Evolutionary conservation across 2,329 filamentous ascomycete genomes (phyloP), one percentile per base, ranked within the genome.

Genomic region (Colletotrichum acutatum): DNA sequence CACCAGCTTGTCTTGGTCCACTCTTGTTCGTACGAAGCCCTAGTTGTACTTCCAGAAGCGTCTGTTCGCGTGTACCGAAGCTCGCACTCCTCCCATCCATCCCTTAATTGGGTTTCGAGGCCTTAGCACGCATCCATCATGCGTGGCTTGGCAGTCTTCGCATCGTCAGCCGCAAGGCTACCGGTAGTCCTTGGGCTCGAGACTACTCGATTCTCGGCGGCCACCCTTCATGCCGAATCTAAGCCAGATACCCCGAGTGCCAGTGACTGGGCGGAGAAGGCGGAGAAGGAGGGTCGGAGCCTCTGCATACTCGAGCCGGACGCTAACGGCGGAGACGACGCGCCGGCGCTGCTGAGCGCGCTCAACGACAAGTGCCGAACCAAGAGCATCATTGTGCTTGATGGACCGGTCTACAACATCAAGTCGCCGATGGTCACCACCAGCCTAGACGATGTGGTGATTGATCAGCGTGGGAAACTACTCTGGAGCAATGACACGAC

Each of bases 401-500:
- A 80, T 1, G 80, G 81, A 7, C 77, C 77, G 2, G 74, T 76
- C 8, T 84, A 84, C 77, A 77, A 80, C 66, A 81, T 84, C 75
- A 76, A 76, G 56, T 76, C 76, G 49, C 77, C 80, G 66, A 83
- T 84, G 82, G 80, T 79, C 26, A 83, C 81, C 0, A 71, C 76
- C 52, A 59, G 74, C 16, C 77, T 84, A 32, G 58, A 78, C 9
- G 75, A 83, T 53, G 81, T 85, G 32, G 81, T 84, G 54, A 88
- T 88, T 19, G 84, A 89, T 65, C 86, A 81, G 57, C 77, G 77
- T 53, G 82, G 82, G 7, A 77, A 77, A 56, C 74, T 84, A 30
- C 78, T 82, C 24, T 87, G 86, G 83, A 83, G 81, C 63, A 80
- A 80, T 1, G 82, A 88, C 72, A 84, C 89, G 9, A 74, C 80